phyloP scores from a whole-genome alignment of 225 moss, liverwort and hornwort genomes.

The Pleurozium schreberi region DNA sequence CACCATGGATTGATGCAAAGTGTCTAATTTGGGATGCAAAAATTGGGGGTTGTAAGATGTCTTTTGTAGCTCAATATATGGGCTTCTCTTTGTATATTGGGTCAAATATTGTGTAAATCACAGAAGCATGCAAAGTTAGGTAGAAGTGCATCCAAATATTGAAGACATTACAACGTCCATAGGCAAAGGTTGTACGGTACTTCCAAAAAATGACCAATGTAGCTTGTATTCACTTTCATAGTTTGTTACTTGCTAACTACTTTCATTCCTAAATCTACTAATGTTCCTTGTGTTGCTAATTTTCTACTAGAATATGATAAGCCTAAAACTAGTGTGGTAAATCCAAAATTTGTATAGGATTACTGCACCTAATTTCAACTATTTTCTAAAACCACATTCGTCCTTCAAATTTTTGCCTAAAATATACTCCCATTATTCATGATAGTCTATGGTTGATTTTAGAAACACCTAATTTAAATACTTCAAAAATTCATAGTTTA shows the following conservation, averaged over 20 bases:
- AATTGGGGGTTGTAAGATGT: not conserved
- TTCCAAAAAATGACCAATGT: rapidly evolving
- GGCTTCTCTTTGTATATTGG: not conserved
- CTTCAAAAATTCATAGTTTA: too few species aligned
- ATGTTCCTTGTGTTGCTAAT: not conserved
- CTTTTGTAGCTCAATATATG: not conserved
- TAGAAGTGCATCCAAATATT: not conserved
- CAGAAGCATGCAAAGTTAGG: rapidly evolving
- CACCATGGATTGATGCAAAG: not conserved
- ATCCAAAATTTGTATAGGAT: too few species aligned
- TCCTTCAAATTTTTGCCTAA: too few species aligned
- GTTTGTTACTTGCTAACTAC: not conserved
- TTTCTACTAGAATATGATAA: too few species aligned
- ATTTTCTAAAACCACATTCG: too few species aligned
- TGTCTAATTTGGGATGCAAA: not conserved
- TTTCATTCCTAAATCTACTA: not conserved
- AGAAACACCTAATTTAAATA: too few species aligned
- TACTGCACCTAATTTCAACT: too few species aligned
- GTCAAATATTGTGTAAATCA: not conserved
- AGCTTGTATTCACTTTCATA: not conserved
- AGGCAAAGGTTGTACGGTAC: not conserved
- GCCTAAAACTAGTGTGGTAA: too few species aligned
- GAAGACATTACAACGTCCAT: not conserved
- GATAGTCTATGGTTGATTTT: too few species aligned
- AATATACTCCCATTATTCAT: too few species aligned